Evolutionary conservation across 179 eudicot genomes (phyloP).

Genomic region (Corrigiola litoralis): DNA sequence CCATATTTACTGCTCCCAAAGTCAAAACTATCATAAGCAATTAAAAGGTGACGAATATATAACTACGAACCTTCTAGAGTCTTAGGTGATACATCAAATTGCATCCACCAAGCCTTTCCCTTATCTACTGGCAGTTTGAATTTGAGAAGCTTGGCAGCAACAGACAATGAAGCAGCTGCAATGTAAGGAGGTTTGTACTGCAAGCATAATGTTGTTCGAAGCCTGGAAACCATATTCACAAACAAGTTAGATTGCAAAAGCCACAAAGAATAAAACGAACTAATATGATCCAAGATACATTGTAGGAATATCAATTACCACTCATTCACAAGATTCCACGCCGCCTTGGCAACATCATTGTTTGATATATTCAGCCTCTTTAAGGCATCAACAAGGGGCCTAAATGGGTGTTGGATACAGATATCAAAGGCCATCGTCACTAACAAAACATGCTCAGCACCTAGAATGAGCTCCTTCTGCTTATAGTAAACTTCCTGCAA

Average conservation of each 20-base stretch:
- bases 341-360: conserved; percentile 56
- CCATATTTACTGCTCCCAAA: background rate
- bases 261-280: background rate
- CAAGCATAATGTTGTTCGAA: conserved; percentile 59
- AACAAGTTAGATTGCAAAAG: background rate
- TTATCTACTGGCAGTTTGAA: conserved; percentile 43
- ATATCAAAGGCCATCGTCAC: conserved; percentile 61
- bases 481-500: conserved; percentile 55
- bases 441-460: conserved; percentile 54
- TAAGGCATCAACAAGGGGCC: conserved; percentile 66
- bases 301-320: conserved; percentile 31
- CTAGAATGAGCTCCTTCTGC: conserved; percentile 52
- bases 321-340: conserved; percentile 79
- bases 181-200: conserved; percentile 76
- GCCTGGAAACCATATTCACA: conserved; percentile 35
- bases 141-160: conserved; percentile 57
- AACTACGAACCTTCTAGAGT: conserved; percentile 54
- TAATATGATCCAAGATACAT: background rate
- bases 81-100: conserved; percentile 64
- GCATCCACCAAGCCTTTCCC: conserved; percentile 72
- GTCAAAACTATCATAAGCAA: background rate
- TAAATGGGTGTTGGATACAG: conserved; percentile 60
- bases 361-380: conserved; percentile 52
- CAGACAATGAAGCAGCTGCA: conserved; percentile 66
- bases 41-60: background rate